Percentiles rank a stretch among this genome's conserved stretches.
Conservation (phyloP, 495 filamentous ascomycete species). For the Tuber melanosporum region DNA sequence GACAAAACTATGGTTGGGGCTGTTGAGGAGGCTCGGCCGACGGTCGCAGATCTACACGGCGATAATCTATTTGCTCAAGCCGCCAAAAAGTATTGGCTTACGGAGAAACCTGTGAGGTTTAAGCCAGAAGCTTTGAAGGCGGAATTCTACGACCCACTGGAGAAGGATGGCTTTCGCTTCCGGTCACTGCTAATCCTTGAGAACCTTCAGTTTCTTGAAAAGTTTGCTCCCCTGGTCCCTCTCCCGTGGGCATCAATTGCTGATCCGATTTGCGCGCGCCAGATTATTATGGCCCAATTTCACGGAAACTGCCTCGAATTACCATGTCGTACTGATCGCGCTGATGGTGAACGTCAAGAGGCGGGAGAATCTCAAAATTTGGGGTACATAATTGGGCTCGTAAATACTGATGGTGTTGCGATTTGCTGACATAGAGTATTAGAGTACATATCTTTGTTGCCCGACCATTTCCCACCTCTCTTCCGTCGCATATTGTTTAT, state of each 20-base stretch:
- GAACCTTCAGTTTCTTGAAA: conserved; percentile 84
- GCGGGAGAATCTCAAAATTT: conserved; percentile 77
- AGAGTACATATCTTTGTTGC: conserved; percentile 69
- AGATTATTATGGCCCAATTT: conserved; percentile 95
- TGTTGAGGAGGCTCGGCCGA: conserved; percentile 50
- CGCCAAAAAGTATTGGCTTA: conserved; percentile 79
- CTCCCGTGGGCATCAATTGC: neutral
- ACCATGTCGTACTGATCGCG: conserved; percentile 78
- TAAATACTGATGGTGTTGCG: conserved; percentile 8
- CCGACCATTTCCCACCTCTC: conserved; percentile 77
- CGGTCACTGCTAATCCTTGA: conserved; percentile 76
- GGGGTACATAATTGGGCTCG: conserved; percentile 54
- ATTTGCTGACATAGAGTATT: conserved; percentile 16
- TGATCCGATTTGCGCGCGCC: conserved; percentile 17
- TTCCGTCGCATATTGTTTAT: conserved; percentile 88
- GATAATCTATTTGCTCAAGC: conserved; percentile 75
- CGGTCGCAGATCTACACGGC: conserved; percentile 63
- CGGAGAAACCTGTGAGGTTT: conserved; percentile 60
- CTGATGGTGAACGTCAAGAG: conserved; percentile 81
- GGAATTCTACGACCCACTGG: conserved; percentile 85
- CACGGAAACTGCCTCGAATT: conserved; percentile 78
- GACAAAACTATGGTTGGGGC: conserved; percentile 31
- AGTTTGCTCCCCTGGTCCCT: conserved; percentile 46
- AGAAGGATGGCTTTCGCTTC: conserved; percentile 69
- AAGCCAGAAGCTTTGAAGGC: conserved; percentile 79